Evolutionary conservation across 305 asterid species (phyloP), one percentile per base, ranked within the genome.

Genomic region (Striga hermonthica): DNA sequence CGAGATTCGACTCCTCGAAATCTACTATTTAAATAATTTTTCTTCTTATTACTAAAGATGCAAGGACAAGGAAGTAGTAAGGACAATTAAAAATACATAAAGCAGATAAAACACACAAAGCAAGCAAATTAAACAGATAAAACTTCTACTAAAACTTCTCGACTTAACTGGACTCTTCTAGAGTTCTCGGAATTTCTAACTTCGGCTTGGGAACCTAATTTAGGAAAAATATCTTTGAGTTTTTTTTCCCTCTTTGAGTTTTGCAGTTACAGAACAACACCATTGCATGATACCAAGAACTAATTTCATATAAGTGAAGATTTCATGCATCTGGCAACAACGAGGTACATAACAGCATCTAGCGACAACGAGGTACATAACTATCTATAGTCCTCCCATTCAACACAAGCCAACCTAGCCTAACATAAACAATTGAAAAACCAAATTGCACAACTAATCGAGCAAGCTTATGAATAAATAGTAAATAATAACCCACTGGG

Each of bases 241-340:
- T 44, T 50, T 5, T 39, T n/a, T n/a, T n/a, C n/a, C n/a, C n/a
- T 49, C 48, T 57, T 64, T 57, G 12, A 6, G 49, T 34, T 39
- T 53, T 15, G 57, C 28, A 40, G 9, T 37, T 28, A 35, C 31
- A 22, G 31, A 53, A 36, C 9, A 7, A 9, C 28, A 40, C 31
- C 38, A 62, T 43, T 57, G 40, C 53, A 48, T 7, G 3, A 52
- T 47, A 57, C 49, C 70, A 66, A 70, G 62, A 41, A 70, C 54
- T 44, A 36, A 28, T 47, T 64, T 47, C 14, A 41, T 58, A 56
- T 61, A 49, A 66, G 35, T 38, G n/a, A 64, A 39, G 69, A 41
- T 16, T 34, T 31, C 14, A 6, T 36, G 43, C 38, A 45, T 59
- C 56, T 50, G 31, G 47, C 61, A 38, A 64, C 7, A n/a, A n/a